Conservation (phyloP, 345 rosid species). For the Xanthoceras sorbifolium region DNA sequence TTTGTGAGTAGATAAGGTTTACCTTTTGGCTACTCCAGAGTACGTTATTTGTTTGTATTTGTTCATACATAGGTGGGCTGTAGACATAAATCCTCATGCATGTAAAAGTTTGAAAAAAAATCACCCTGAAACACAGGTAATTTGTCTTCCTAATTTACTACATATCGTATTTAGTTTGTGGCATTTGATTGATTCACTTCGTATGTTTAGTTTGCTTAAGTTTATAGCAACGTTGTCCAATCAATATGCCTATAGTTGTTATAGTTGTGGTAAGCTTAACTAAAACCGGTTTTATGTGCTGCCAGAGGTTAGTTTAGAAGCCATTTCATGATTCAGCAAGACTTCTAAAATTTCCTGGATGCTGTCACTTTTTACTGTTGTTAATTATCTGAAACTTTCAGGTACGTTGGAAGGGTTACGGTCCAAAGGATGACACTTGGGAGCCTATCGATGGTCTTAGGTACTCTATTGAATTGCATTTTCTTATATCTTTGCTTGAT, state of each 20-base stretch:
- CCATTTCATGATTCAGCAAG: neutral
- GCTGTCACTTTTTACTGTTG: neutral
- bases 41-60: neutral
- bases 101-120: constrained; percentile 40
- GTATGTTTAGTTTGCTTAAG: neutral
- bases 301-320: neutral
- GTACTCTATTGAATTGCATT: constrained; percentile 16
- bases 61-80: constrained; percentile 41
- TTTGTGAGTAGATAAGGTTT: neutral
- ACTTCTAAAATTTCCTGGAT: neutral
- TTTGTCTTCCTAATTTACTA: neutral
- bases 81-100: constrained; percentile 39
- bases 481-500: neutral
- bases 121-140: constrained; percentile 36
- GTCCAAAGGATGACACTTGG: constrained; percentile 42
- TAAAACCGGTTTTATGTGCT: neutral
- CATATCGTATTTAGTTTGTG: neutral
- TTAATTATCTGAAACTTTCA: neutral
- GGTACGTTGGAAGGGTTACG: constrained; percentile 43
- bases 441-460: constrained; percentile 38
- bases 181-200: neutral
- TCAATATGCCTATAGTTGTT: too few relatives aligned
- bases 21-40: neutral
- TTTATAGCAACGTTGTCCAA: neutral
- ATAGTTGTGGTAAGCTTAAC: neutral